Conservation (phyloP, 352 stramenopile genomes). For the Phytopythium boreale region DNA sequence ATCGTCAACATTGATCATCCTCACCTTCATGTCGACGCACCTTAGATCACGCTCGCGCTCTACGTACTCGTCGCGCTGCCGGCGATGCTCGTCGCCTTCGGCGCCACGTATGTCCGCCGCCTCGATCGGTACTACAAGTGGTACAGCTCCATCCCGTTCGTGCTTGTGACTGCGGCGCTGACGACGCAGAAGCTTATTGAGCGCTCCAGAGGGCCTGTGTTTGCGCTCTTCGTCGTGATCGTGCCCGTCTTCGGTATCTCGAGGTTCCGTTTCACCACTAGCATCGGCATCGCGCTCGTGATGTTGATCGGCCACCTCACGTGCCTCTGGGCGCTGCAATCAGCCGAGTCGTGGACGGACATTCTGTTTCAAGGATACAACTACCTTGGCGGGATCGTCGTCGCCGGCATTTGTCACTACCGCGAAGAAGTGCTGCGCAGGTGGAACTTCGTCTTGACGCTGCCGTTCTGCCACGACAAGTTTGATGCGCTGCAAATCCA, state of each 20-base stretch:
- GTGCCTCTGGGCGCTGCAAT: slow-evolving; percentile 12
- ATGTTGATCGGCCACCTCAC: slow-evolving; percentile 22
- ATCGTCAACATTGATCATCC: background rate
- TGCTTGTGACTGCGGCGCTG: slow-evolving; percentile 22
- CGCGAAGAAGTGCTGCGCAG: slow-evolving; percentile 32
- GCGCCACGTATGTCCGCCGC: slow-evolving; percentile 17
- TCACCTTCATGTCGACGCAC: background rate
- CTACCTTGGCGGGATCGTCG: slow-evolving; percentile 35
- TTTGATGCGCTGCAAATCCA: slow-evolving; percentile 18
- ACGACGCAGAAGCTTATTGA: slow-evolving; percentile 36
- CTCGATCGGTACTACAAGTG: slow-evolving; percentile 27
- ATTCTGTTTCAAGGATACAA: slow-evolving; percentile 41
- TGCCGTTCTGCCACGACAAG: slow-evolving; percentile 29
- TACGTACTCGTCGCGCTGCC: slow-evolving; percentile 20
- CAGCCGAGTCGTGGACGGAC: slow-evolving; percentile 26
- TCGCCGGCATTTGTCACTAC: slow-evolving; percentile 36
- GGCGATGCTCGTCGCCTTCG: slow-evolving; percentile 10
- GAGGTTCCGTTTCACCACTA: slow-evolving; percentile 39
- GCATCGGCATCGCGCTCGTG: slow-evolving; percentile 17
- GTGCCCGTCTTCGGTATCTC: slow-evolving; percentile 43
- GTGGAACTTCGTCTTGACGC: slow-evolving; percentile 35
- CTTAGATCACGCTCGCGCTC: slow-evolving; percentile 18
- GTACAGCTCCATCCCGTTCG: slow-evolving; percentile 31
- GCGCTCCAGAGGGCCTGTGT: slow-evolving; percentile 23
- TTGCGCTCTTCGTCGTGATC: slow-evolving; percentile 37